Base-by-base conservation (phyloP, 2,329 filamentous ascomycete genomes). In the Botrytis tulipae region DNA sequence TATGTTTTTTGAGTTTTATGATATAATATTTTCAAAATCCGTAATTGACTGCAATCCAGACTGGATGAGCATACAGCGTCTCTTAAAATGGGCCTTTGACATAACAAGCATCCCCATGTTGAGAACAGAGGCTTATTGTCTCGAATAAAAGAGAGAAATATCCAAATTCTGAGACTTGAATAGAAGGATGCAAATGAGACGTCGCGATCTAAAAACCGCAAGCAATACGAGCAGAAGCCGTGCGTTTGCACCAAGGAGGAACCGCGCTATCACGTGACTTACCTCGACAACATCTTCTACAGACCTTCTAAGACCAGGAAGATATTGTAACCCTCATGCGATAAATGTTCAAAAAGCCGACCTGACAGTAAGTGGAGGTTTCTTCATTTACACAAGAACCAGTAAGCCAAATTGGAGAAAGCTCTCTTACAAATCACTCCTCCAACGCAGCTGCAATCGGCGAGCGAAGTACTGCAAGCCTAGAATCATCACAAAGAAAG, bases 231-330 rank as follows among this genome's bases (percentile, higher is more conserved):
- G 9, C 14, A 12, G 18, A 59, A 35, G 16, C 54, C 54, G 54
- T 59, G 57, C 57, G 18, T 22, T 59, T 20, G 16, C 57, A 59
- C 29, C 29, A 35, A 35, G 57, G 29, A 59, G 29, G 18, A 32
- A 14, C 3, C 6, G 14, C 5, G 0, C 1, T 12, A 12, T 22
- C 57, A 59, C 57, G 57, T 59, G 57, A 32, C 1, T 1, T 22
- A 0, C 3, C 0, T 25, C 8, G 8, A 48, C 57, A 35, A 35
- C 18, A 12, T n/a, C 25, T 16, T n/a, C 25, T n/a, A n/a, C 20
- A 48, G 8, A 48, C 46, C 20, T 48, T 48, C 8, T 54, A 16
- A 16, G 12, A n/a, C 14, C 48, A 54, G 5, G 48, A 54, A n/a
- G 14, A 54, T n/a, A 6, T 7, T 54, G 48, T 54, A n/a, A n/a